These are phyloP conservation scores for Irineochytrium annulatum DNA, from an alignment of 192 early-diverging fungal genomes.

Conservation along the genomic window DNA sequence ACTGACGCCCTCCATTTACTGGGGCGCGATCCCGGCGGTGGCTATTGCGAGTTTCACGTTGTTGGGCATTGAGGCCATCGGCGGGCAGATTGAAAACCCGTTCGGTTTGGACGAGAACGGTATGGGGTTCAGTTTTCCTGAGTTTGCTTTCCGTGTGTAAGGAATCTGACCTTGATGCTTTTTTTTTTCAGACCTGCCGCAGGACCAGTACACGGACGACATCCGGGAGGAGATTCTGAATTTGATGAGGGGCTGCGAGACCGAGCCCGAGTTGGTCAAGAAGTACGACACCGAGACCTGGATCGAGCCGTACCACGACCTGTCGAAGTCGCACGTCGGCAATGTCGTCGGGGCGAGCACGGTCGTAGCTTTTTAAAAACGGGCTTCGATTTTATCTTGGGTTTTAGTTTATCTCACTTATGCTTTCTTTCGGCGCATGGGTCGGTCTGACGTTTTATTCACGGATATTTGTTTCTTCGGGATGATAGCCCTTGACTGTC, in stretches of 20 bases:
- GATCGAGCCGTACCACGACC: background rate
- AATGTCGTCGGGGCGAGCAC: too few relatives aligned
- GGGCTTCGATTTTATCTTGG: too few relatives aligned
- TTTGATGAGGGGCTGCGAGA: constrained; percentile 14
- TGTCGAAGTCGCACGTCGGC: background rate
- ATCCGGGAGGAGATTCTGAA: constrained; percentile 10
- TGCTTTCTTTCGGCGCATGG: too few relatives aligned
- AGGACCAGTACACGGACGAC: constrained; percentile 18
- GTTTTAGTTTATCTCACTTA: too few relatives aligned
- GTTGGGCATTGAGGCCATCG: constrained; percentile 82
- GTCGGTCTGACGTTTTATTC: too few relatives aligned
- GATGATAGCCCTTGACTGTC: too few relatives aligned
- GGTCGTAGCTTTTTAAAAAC: too few relatives aligned
- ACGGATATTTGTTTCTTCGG: too few relatives aligned
- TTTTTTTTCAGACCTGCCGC: constrained; percentile 9
- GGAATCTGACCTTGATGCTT: background rate
- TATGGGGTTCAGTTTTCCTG: background rate
- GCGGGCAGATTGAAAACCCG: constrained; percentile 89
- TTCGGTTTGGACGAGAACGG: constrained; percentile 59
- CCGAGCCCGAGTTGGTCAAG: background rate
- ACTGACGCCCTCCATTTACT: constrained; percentile 47
- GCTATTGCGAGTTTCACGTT: constrained; percentile 67
- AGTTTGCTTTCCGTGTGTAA: background rate
- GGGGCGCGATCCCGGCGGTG: constrained; percentile 64
- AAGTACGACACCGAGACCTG: constrained; percentile 3